A percentile compares a stretch with the other conserved stretches of the same genome.
These are phyloP conservation scores for Brassica napus DNA, from an alignment of 345 rosid species.

Conservation along the genomic window DNA sequence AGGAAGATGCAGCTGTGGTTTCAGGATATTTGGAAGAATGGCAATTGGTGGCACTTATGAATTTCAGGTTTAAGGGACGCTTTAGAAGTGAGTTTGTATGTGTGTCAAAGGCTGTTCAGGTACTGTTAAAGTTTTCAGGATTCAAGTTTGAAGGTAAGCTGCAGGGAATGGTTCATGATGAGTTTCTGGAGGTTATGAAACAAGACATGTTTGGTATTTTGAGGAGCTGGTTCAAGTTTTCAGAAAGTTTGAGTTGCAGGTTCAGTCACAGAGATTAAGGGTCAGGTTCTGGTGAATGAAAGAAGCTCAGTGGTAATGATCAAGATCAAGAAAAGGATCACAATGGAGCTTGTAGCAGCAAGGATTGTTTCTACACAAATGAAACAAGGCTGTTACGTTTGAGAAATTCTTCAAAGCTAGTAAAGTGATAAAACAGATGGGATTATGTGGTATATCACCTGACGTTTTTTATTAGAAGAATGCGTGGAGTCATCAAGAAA, in stretches of 20 bases:
- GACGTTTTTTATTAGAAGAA: background rate
- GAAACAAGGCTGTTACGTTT: background rate
- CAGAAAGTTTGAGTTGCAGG: background rate
- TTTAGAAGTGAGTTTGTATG: background rate
- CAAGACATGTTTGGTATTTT: background rate
- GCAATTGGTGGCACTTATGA: background rate
- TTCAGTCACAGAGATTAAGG: background rate
- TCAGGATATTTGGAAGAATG: background rate
- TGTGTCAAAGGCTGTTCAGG: background rate
- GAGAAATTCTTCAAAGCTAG: background rate
- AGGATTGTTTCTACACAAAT: background rate
- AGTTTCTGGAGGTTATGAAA: background rate
- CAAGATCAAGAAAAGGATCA: background rate
- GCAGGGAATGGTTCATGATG: background rate
- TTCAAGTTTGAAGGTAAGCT: background rate
- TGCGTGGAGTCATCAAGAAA: background rate
- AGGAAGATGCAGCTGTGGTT: background rate
- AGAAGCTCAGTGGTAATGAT: background rate
- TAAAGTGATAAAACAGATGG: background rate
- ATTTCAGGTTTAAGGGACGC: background rate
- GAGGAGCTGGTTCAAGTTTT: background rate
- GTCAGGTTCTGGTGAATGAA: background rate
- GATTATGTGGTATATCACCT: background rate
- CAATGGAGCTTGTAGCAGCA: background rate
- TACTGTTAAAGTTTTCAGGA: background rate